Base-by-base conservation (phyloP, 148 eudicot species). In the Heliamphora exappendiculata region DNA sequence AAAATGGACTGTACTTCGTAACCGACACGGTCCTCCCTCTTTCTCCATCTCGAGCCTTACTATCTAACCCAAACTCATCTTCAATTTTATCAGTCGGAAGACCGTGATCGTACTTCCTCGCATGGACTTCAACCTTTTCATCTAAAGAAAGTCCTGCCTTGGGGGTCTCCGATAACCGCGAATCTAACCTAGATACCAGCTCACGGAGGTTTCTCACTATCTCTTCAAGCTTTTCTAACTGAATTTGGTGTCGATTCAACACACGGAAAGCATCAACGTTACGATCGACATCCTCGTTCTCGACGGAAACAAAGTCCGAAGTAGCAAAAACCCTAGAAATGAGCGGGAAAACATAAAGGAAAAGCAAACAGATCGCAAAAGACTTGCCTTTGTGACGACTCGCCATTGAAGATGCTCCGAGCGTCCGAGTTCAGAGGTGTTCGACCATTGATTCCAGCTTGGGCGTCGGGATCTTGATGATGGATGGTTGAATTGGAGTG, bases 191-290 rank as follows among this genome's bases (percentile, higher is more conserved):
- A 72, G 81, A 73, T 29, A 95, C 91, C 51, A 96, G 44, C 29
- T 86, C 87, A 50, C 80, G 84, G 24, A 93, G 85, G 82, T 91
- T 91, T 59, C 70, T 80, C 4, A 96, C 91, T 0, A 93, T 55
- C 79, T 89, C 84, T 45, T 95, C 93, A 13, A 95, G 86, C 79
- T 83, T 91, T 60, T 93, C 91, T 76, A 95, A 76, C 73, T 92
- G 96, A 72, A 82, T 65, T 78, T 88, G 88, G 50, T 85, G 91
- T 2, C 76, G 80, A 80, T 64, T 44, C 71, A 78, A 54, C 24
- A 81, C 70, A 63, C 33, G n/a, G n/a, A 37, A 44, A 31, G 37
- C 54, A 37, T 73, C 72, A 24, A 39, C 8, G 0, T 75, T 26
- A 20, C 7, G 8, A 72, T 70, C 36, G 13, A 39, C 55, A 36